Base-by-base conservation (phyloP, 2,329 filamentous ascomycete genomes). In the Cordyceps pruinosa region DNA sequence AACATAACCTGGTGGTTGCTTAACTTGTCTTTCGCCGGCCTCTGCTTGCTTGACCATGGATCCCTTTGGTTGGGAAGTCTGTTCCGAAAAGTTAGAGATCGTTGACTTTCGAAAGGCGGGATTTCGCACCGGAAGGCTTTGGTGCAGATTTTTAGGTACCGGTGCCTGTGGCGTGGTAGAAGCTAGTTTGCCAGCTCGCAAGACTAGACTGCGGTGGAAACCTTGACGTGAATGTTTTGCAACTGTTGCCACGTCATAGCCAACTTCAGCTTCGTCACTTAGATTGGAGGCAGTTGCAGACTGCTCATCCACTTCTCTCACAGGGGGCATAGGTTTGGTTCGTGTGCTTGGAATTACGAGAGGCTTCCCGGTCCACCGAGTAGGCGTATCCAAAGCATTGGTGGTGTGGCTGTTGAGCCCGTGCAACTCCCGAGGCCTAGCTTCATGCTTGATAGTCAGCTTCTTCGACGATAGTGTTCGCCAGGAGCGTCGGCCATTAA, bases 341-440 rank as follows among this genome's bases (percentile, higher is more conserved):
- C 68, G 39, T 2, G 65, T 62, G 30, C 69, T 71, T 7, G 69
- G 65, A 59, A 73, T 68, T 5, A 72, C 68, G 30, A 72, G 67
- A 7, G 72, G 66, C 51, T 72, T 67, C 4, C 77, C 73, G 3
- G 74, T 77, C 70, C 75, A 73, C 50, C 74, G 74, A n/a, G 75
- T 78, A 2, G 76, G 76, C 8, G 76, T 79, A 48, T 73, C 71
- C 15, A 73, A 56, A 7, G 64, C 57, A 26, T 60, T 59, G 23
- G 65, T 61, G 7, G 61, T 60, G 41, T 65, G n/a, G n/a, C n/a
- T n/a, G 65, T 49, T 58, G 65, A 51, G 35, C 17, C 23, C 26
- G 26, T 19, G 26, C 19, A 28, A 17, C 21, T 26, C 5, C 9
- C 23, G 44, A 12, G 25, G 21, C 3, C 10, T 13, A 23, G 21